Percentiles rank a stretch among this genome's conserved stretches.
Conservation (phyloP, 495 filamentous ascomycete genomes). For the Podospora conica region DNA sequence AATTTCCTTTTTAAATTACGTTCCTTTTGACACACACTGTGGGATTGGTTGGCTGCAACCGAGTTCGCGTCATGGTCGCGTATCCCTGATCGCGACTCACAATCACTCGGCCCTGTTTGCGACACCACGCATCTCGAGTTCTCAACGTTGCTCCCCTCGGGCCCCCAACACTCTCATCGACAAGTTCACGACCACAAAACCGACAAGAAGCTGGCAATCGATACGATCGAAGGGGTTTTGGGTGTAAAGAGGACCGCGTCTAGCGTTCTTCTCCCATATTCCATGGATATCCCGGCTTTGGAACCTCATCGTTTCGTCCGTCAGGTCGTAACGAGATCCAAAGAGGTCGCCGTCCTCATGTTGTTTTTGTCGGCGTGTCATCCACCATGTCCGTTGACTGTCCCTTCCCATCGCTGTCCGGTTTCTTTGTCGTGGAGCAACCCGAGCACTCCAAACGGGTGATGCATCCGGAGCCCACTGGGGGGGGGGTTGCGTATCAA, state of each 20-base stretch:
- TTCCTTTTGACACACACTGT: not conserved
- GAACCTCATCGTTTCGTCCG: no score
- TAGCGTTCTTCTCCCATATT: not conserved
- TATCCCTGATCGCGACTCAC: constrained; percentile 9
- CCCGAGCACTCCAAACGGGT: not conserved
- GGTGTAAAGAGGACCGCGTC: not conserved
- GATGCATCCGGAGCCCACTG: not conserved
- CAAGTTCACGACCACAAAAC: not conserved
- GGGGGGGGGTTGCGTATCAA: no score
- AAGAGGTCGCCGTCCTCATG: not conserved
- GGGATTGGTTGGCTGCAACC: not conserved
- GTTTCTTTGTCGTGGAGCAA: not conserved
- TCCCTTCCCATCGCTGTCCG: not conserved
- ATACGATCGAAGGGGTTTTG: not conserved
- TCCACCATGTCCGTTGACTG: not conserved
- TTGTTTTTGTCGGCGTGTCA: not conserved
- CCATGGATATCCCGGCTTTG: no score
- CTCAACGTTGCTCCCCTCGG: no score
- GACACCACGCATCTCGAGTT: not conserved
- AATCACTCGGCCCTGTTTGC: not conserved
- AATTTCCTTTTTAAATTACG: constrained; percentile 15
- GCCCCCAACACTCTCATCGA: not conserved
- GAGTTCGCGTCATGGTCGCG: constrained; percentile 29
- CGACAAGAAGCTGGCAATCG: no score
- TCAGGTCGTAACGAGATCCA: no score